Base-by-base conservation (phyloP, 257 asterid species). In the Scutellaria galericulata region DNA sequence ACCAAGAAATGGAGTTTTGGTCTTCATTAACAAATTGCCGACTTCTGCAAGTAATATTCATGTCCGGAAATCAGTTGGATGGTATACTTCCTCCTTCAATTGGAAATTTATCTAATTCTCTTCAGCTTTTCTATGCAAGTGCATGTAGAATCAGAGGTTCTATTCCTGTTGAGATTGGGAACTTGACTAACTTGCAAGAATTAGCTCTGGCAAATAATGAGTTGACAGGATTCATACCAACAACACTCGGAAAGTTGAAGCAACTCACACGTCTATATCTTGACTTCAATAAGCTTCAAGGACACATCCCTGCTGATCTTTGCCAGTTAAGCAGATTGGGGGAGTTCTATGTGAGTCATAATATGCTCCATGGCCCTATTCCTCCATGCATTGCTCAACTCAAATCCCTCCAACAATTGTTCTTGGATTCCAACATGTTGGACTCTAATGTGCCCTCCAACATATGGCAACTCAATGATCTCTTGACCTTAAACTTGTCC, bases 71-170 rank as follows among this genome's bases (percentile, higher is more conserved):
- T 67, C 87, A 77, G 64, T 74, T 87, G 0, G 74, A 78, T 47
- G 93, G 86, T 22, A 27, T 41, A 56, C 86, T 85, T 27, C 93
- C 89, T 12, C 12, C 64, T 53, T 83, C 90, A 6, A 24, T 85
- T 0, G 93, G 89, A 1, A 87, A 87, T 60, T 73, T 87, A 10
- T 87, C 88, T 18, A 0, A 18, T 66, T 58, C 84, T 14, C 77
- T 87, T 52, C 31, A 24, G 64, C 0, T 3, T 65, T 65, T 87
- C 42, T 47, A 46, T 10, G 84, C 83, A 27, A 78, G 74, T 59
- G 79, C 61, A 5, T 71, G 86, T 72, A 39, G 74, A 70, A 75
- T 86, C 15, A 67, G 58, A 55, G 67, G 66, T 15, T 8, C 35
- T 45, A 71, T 83, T 7, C 87, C 83, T 1, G 10, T 71, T 76